Base-by-base conservation (phyloP, 768 basidiomycete genomes). In the Xerocomellus dryophilus region DNA sequence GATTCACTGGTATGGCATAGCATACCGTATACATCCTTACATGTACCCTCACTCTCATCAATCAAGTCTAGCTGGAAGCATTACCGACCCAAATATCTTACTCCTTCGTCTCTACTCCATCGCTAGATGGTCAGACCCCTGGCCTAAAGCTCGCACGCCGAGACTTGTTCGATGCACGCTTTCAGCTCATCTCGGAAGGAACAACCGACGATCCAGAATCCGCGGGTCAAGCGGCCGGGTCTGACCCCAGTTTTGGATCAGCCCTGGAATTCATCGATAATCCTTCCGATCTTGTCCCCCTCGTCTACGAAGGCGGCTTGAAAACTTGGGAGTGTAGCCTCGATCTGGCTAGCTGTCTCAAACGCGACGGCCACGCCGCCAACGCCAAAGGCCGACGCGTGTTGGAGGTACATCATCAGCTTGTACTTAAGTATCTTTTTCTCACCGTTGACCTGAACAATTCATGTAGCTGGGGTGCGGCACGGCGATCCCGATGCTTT, bases 241-340 rank as follows among this genome's bases (percentile, higher is more conserved):
- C 45, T 29, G 40, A 47, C 27, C 31, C 44, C 21, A 42, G 34
- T 38, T 27, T 43, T 20, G 55, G 66, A 42, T 69, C 73, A 0
- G 78, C 79, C 0, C 73, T 88, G 1, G 75, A 78, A 12, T 91
- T 88, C 53, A 74, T 96, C 17, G 88, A 93, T 58, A 82, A 86
- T 1, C 88, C 88, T 0, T 92, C 93, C 0, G 96, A 98, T 70
- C 81, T 99, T 14, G 83, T 98, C 4, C 89, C 93, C 3, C 86
- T 93, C 1, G 78, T 93, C 1, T 98, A 99, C 61, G 96, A 99
- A 73, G 96, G 96, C 20, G 96, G 96, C 6, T 69, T 98, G 47
- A 98, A 98, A 72, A 98, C 94, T 2, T 99, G 96, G 96, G 96
- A 99, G 69, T 96, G 93, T 60, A 89, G 90, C 44, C 71, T 94